Evolutionary conservation across 495 filamentous ascomycete species (phyloP).

Genomic region (Xylaria grammica): DNA sequence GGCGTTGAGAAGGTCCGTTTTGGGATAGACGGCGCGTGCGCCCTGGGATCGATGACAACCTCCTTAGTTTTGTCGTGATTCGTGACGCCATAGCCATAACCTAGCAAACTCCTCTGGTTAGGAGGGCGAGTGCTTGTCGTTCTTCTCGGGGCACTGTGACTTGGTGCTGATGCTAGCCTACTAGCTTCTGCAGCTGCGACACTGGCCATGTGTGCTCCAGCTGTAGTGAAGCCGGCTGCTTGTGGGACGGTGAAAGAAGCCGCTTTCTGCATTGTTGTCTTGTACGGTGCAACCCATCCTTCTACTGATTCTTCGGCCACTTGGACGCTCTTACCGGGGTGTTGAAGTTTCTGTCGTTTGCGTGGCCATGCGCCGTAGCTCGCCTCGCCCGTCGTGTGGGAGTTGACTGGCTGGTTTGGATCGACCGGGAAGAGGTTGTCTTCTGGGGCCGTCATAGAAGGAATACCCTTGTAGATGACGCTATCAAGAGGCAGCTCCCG

Average conservation of each 20-base stretch:
- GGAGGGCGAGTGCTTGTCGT: conserved; percentile 40
- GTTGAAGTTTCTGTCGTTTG: conserved; percentile 38
- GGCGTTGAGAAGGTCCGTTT: conserved; percentile 24
- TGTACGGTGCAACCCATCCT: conserved; percentile 40
- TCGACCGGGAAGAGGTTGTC: conserved; percentile 47
- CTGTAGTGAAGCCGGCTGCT: conserved; percentile 48
- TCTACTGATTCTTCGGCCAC: conserved; percentile 32
- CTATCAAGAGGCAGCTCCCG: conserved; percentile 46
- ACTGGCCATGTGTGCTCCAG: conserved; percentile 46
- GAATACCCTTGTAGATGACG: conserved; percentile 47
- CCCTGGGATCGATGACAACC: conserved; percentile 1
- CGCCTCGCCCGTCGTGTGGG: conserved; percentile 7
- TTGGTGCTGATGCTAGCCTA: conserved; percentile 25
- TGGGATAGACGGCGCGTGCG: conserved; percentile 18
- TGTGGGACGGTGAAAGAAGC: conserved; percentile 48
- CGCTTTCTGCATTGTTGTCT: conserved; percentile 53
- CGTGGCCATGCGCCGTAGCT: conserved; percentile 24
- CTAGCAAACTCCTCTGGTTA: conserved; percentile 49
- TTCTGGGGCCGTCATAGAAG: conserved; percentile 45
- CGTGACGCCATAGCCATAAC: conserved; percentile 38
- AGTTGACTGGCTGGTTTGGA: conserved; percentile 37
- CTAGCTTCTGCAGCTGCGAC: conserved; percentile 37
- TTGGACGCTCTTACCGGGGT: conserved; percentile 27
- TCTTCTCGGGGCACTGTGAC: conserved; percentile 19
- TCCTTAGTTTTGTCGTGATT: conserved; percentile 38